A percentile compares a stretch with the other conserved stretches of the same genome.
Evolutionary conservation across 805 yeast species (phyloP).

Genomic region (Torulaspora gathmanii): DNA sequence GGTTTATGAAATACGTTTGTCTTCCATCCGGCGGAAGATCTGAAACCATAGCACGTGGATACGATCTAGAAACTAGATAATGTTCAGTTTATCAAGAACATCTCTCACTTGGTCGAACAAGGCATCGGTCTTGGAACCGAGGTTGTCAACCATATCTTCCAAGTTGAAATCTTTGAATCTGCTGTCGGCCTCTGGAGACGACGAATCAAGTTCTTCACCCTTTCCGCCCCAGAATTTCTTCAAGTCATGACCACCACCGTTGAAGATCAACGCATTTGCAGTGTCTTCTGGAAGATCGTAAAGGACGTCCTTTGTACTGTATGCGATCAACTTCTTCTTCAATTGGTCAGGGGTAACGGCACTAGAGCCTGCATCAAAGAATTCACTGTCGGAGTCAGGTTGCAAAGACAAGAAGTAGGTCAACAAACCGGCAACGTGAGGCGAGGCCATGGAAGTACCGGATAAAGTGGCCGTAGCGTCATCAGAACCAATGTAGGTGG

Average conservation of each 20-base stretch:
- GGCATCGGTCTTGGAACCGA: conserved; percentile 26
- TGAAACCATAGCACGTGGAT: not conserved
- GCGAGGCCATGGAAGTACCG: conserved; percentile 98
- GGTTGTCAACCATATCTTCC: conserved; percentile 16
- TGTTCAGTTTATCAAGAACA: conserved; percentile 25
- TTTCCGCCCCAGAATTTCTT: conserved; percentile 53
- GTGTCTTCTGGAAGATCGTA: conserved; percentile 65
- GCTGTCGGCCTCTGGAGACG: conserved; percentile 4
- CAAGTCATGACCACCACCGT: conserved; percentile 75
- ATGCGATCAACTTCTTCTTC: conserved; percentile 69
- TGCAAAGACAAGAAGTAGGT: conserved; percentile 84
- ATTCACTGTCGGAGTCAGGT: conserved; percentile 67
- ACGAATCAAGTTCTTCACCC: conserved; percentile 2
- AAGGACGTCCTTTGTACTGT: conserved; percentile 56
- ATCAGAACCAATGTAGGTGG: conserved; percentile 76
- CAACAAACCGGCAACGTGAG: conserved; percentile 89
- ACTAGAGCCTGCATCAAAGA: conserved; percentile 45
- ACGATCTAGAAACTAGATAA: conserved; percentile 13
- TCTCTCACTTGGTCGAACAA: conserved; percentile 30
- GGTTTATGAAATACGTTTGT: conserved; percentile 1
- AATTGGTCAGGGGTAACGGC: conserved; percentile 64
- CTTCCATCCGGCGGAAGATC: conserved; percentile 10
- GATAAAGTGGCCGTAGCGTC: conserved; percentile 76
- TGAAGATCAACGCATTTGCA: conserved; percentile 71
- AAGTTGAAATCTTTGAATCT: conserved; percentile 10